A percentile compares a stretch with the other conserved stretches of the same genome.
Conservation (phyloP, 2,329 filamentous ascomycete species). For the Paradendryphiella salina region DNA sequence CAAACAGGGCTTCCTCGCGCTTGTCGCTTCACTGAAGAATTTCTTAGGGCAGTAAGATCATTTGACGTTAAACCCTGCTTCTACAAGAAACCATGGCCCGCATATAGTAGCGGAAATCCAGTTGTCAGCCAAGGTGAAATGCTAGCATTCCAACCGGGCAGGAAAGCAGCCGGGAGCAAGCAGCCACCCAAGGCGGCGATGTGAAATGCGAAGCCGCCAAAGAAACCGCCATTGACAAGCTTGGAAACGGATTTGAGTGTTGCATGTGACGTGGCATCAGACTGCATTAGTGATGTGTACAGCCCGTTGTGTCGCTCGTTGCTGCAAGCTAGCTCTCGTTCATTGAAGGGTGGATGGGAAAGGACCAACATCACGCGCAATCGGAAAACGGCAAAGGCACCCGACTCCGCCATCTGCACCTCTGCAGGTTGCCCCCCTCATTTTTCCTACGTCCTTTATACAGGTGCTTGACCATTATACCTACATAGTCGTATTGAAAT, state of each 20-base stretch:
- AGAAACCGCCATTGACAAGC: background rate
- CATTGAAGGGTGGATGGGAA: background rate
- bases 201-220: background rate
- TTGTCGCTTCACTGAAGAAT: background rate
- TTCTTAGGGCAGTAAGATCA: too few species aligned
- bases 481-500: background rate
- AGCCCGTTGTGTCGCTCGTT: background rate
- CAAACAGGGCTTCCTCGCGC: constrained; percentile 20
- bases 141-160: background rate
- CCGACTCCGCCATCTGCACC: background rate
- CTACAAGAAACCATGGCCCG: background rate
- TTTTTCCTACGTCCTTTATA: constrained; percentile 1
- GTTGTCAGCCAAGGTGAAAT: background rate
- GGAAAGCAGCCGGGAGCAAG: background rate
- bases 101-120: background rate
- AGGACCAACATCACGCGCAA: constrained; percentile 5
- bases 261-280: background rate
- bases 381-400: constrained; percentile 3
- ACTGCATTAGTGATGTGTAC: background rate
- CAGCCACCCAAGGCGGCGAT: background rate
- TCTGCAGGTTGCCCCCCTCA: constrained; percentile 7
- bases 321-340: background rate
- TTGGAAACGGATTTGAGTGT: too few species aligned
- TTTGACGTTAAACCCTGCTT: background rate
- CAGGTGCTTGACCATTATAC: background rate